Evolutionary conservation across 805 yeast genomes (phyloP).

Genomic region (Ogataea salicorniae): DNA sequence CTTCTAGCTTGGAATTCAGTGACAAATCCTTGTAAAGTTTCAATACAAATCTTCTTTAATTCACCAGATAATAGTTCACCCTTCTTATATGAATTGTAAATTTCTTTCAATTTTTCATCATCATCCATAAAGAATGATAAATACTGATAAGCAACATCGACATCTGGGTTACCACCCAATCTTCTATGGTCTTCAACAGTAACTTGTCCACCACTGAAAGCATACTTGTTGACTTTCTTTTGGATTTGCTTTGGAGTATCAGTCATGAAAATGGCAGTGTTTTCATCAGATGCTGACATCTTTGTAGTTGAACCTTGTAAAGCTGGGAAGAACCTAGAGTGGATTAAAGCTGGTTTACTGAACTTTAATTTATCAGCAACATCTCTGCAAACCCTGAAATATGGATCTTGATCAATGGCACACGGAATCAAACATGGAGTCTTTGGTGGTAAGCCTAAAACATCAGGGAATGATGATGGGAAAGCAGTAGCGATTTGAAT

Average conservation of each 20-base stretch:
- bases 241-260: slow-evolving; percentile 89
- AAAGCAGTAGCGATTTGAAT: slow-evolving; percentile 95
- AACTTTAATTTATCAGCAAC: slow-evolving; percentile 91
- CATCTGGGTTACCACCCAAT: slow-evolving; percentile 90
- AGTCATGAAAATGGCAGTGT: slow-evolving; percentile 89
- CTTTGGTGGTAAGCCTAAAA: slow-evolving; percentile 78
- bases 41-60: slow-evolving; percentile 83
- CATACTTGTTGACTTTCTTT: slow-evolving; percentile 93
- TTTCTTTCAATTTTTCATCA: slow-evolving; percentile 64
- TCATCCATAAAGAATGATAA: slow-evolving; percentile 85
- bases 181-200: slow-evolving; percentile 86
- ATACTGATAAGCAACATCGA: slow-evolving; percentile 93
- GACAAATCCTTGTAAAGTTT: slow-evolving; percentile 73
- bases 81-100: slow-evolving; percentile 59
- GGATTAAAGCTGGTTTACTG: slow-evolving; percentile 86
- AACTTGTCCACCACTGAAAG: slow-evolving; percentile 90
- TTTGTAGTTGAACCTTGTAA: slow-evolving; percentile 93
- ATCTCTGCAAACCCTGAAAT: slow-evolving; percentile 94
- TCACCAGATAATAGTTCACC: slow-evolving; percentile 92
- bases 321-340: slow-evolving; percentile 96
- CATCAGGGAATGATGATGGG: slow-evolving; percentile 93
- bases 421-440: slow-evolving; percentile 97
- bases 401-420: slow-evolving; percentile 99
- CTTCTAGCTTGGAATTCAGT: slow-evolving; percentile 78
- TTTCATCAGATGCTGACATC: slow-evolving; percentile 93